Percentiles rank a stretch among this genome's conserved stretches.
Conservation (phyloP, 805 yeast species). For the Sugiyamaella valdiviana region DNA sequence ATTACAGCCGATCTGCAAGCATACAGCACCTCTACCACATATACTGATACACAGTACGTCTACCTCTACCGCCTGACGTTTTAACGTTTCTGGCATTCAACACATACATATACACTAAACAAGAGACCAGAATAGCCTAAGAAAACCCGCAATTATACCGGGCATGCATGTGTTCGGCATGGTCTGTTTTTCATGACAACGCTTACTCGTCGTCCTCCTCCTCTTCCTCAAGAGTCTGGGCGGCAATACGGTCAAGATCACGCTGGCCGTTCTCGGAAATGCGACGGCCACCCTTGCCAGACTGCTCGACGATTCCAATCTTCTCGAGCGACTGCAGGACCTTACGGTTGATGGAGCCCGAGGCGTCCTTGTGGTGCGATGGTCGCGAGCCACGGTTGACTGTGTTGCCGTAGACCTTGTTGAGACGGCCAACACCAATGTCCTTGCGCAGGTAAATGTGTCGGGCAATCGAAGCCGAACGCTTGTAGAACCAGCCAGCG, state of each 20-base stretch:
- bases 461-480: slow-evolving; percentile 99
- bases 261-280: slow-evolving; percentile 99
- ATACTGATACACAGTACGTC: neutral
- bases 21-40: neutral
- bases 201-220: slow-evolving; percentile 42
- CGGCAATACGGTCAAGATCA: slow-evolving; percentile 99
- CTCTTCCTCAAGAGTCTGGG: slow-evolving; percentile 92
- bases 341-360: slow-evolving; percentile 98
- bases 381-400: slow-evolving; percentile 99
- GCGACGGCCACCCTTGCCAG: slow-evolving; percentile 99
- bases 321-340: slow-evolving; percentile 97
- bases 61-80: neutral
- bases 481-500: slow-evolving; percentile 99
- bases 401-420: slow-evolving; percentile 99
- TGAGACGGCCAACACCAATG: slow-evolving; percentile 98
- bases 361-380: slow-evolving; percentile 96
- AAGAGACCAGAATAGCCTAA: neutral
- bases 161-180: neutral
- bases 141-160: neutral
- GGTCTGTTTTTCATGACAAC: slow-evolving; percentile 2
- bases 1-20: too few relatives aligned
- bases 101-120: neutral
- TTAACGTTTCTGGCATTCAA: neutral
- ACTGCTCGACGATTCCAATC: slow-evolving; percentile 93
- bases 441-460: slow-evolving; percentile 99